phyloP scores from a whole-genome alignment of 345 rosid genomes.

The Euphorbia pulcherrima region DNA sequence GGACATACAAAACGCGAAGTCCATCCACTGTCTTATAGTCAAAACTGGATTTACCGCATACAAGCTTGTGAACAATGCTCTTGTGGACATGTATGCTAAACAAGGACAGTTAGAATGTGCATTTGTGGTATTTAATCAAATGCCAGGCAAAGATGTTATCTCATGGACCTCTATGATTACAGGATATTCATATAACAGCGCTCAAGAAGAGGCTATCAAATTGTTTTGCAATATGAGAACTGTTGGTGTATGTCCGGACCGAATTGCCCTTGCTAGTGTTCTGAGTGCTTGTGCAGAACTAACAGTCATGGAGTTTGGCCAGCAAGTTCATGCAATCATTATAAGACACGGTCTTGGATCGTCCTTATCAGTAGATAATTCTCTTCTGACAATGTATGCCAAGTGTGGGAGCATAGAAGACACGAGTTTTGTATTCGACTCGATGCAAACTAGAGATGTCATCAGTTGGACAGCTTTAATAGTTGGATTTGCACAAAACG shows the following conservation, averaged over 20 bases:
- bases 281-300: constrained; percentile 73
- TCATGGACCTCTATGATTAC: constrained; percentile 93
- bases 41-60: constrained; percentile 66
- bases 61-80: constrained; percentile 71
- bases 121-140: constrained; percentile 49
- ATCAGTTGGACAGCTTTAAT: constrained; percentile 87
- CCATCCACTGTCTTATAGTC: constrained; percentile 64
- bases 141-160: constrained; percentile 66
- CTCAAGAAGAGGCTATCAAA: constrained; percentile 58
- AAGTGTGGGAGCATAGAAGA: constrained; percentile 71
- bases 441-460: constrained; percentile 54
- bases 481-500: constrained; percentile 83
- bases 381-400: constrained; percentile 79
- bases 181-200: constrained; percentile 58
- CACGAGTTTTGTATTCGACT: constrained; percentile 52
- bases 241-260: constrained; percentile 54
- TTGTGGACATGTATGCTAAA: constrained; percentile 87
- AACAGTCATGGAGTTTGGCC: constrained; percentile 68
- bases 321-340: constrained; percentile 65
- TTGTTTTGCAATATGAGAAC: constrained; percentile 59
- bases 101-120: constrained; percentile 54
- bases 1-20: constrained; percentile 40
- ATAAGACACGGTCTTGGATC: constrained; percentile 54
- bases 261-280: constrained; percentile 55
- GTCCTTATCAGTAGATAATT: constrained; percentile 63